Evolutionary conservation across 75 land plant genomes (phyloP).

Genomic region (Cryptomeria japonica): DNA sequence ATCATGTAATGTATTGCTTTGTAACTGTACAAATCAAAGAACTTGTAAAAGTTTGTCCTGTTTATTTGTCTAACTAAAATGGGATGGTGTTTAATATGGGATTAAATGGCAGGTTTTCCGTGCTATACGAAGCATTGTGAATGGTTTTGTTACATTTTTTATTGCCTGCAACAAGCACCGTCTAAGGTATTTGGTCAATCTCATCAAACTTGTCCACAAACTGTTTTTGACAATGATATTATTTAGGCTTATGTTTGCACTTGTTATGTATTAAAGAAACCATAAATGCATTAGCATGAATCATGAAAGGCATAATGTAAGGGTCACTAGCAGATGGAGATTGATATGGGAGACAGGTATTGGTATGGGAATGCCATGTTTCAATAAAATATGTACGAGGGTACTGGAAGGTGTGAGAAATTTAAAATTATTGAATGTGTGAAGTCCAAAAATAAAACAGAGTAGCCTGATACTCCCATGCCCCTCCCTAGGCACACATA

Average conservation of each 20-base stretch:
- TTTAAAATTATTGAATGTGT: not conserved
- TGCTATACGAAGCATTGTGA: constrained; percentile 78
- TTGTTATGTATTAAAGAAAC: not conserved
- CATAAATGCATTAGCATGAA: not conserved
- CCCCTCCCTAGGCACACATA: too few relatives aligned
- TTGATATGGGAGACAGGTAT: not conserved
- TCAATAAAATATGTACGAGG: not conserved
- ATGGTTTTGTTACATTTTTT: constrained; percentile 90
- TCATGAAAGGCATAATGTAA: not conserved
- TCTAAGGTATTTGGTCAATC: constrained; percentile 55
- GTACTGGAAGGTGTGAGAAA: not conserved
- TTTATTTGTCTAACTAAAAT: not conserved
- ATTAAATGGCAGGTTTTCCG: constrained; percentile 65
- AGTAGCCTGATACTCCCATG: too few relatives aligned
- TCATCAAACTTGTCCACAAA: not conserved
- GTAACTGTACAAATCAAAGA: not conserved
- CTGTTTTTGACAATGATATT: not conserved
- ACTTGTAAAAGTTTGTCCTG: not conserved
- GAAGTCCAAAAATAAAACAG: not conserved
- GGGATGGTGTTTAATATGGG: not conserved
- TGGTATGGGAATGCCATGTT: not conserved
- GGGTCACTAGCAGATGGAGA: not conserved
- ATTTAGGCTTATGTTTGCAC: not conserved
- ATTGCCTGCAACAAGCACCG: constrained; percentile 86
- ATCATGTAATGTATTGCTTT: not conserved